Evolutionary conservation across 768 basidiomycete species (phyloP).

Genomic region (Mycena maculata): DNA sequence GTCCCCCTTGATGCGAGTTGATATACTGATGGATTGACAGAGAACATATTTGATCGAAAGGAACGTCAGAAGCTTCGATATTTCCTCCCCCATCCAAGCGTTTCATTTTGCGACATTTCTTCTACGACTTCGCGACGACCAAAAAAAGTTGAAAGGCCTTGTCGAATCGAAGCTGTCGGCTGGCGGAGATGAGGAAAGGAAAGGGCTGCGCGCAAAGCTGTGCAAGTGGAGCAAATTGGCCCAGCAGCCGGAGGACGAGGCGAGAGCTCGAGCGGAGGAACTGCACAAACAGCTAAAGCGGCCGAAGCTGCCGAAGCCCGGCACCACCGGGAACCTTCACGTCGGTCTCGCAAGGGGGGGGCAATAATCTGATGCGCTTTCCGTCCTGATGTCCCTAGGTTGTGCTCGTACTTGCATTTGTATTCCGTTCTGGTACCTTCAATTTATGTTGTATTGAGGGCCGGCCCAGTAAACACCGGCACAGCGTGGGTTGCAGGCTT

Average conservation of each 20-base stretch:
- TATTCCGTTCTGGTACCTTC: not conserved
- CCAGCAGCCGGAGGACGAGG: not conserved
- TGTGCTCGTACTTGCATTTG: constrained; percentile 8
- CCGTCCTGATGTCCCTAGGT: constrained; percentile 6
- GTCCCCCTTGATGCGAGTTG: not conserved
- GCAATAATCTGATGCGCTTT: too few species aligned
- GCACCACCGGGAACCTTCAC: too few species aligned
- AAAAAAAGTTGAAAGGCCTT: not conserved
- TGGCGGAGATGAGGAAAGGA: too few species aligned
- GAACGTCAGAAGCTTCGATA: not conserved
- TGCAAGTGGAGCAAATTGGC: not conserved
- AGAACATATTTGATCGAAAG: too few species aligned
- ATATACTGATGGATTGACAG: not conserved
- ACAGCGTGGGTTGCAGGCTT: too few species aligned
- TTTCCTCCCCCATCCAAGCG: not conserved
- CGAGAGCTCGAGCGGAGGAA: too few species aligned
- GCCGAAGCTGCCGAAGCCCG: too few species aligned
- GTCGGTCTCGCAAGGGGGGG: too few species aligned
- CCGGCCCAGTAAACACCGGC: too few species aligned
- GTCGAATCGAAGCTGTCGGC: not conserved
- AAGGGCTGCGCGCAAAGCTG: too few species aligned
- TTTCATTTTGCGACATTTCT: not conserved
- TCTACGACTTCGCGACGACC: too few species aligned
- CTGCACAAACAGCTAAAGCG: too few species aligned
- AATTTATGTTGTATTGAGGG: constrained; percentile 7